Evolutionary conservation across 805 yeast genomes (phyloP).

Genomic region (Metschnikowia corniflorae): DNA sequence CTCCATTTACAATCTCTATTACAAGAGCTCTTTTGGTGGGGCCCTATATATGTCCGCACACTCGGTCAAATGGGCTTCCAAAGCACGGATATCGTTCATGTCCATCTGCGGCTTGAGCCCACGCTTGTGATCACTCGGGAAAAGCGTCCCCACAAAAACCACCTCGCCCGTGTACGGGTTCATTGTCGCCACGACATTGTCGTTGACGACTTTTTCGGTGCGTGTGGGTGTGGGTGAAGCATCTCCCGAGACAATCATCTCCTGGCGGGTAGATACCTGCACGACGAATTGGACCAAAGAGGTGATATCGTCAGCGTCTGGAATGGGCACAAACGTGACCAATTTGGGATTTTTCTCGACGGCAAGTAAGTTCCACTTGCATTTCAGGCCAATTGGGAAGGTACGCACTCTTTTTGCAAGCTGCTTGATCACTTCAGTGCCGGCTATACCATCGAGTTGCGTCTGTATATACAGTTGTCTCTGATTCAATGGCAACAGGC

Average conservation of each 20-base stretch:
- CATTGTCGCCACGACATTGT: constrained; percentile 37
- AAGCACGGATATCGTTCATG: constrained; percentile 15
- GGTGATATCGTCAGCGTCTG: constrained; percentile 41
- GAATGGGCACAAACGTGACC: constrained; percentile 63
- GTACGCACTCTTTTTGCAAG: constrained; percentile 32
- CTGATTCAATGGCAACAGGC: constrained; percentile 27
- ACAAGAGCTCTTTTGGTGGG: constrained; percentile 23
- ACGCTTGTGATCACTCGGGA: constrained; percentile 34
- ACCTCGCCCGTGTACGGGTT: constrained; percentile 38
- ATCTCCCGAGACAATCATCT: constrained; percentile 25
- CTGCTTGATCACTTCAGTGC: constrained; percentile 30
- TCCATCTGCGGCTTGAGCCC: constrained; percentile 37
- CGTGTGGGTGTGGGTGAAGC: constrained; percentile 19
- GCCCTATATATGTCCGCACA: constrained; percentile 42
- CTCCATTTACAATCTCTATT: no score
- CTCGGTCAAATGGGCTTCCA: constrained; percentile 25
- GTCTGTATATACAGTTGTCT: constrained; percentile 43
- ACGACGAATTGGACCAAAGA: constrained; percentile 39
- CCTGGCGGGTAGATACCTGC: constrained; percentile 36
- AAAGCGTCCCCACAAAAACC: constrained; percentile 39
- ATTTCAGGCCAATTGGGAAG: constrained; percentile 52
- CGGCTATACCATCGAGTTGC: constrained; percentile 34
- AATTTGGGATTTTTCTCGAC: constrained; percentile 71
- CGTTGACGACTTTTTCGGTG: constrained; percentile 30
- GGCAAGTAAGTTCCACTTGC: constrained; percentile 76